phyloP scores from a whole-genome alignment of 2,329 filamentous ascomycete species.

The Colletotrichum eleusines region DNA sequence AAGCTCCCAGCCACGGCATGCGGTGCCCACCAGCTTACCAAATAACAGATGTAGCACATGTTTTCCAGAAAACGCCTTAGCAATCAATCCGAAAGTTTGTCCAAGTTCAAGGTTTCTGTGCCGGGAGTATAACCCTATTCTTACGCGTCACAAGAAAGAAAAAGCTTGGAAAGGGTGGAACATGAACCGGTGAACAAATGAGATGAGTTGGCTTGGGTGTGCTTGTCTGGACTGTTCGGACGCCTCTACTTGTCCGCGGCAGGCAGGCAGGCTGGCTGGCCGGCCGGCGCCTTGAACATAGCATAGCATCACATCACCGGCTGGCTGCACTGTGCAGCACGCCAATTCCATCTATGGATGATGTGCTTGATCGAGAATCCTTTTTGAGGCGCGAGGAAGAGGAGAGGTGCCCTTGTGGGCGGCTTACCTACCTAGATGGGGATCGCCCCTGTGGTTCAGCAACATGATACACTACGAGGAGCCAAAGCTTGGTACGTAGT shows the following conservation, averaged over 20 bases:
- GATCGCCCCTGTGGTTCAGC: slow-evolving; percentile 38
- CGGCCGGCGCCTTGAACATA: slow-evolving; percentile 11
- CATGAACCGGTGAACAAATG: slow-evolving; percentile 1
- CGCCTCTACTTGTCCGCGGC: slow-evolving; percentile 21
- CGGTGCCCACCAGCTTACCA: neutral
- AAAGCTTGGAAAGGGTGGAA: slow-evolving; percentile 24
- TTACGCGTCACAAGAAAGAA: slow-evolving; percentile 3
- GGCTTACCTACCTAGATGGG: slow-evolving; percentile 27
- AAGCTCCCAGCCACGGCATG: neutral
- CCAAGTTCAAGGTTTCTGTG: slow-evolving; percentile 13
- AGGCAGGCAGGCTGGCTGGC: slow-evolving; percentile 14
- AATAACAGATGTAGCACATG: neutral
- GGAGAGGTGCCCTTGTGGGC: slow-evolving; percentile 13
- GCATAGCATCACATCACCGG: slow-evolving; percentile 5
- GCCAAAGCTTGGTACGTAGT: slow-evolving; percentile 25
- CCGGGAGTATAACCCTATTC: slow-evolving; percentile 14
- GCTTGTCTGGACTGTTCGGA: slow-evolving; percentile 31
- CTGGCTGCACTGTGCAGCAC: slow-evolving; percentile 19
- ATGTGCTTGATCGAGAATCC: slow-evolving; percentile 14
- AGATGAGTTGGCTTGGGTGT: slow-evolving; percentile 27
- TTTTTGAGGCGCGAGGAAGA: slow-evolving; percentile 9
- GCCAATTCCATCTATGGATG: slow-evolving; percentile 10
- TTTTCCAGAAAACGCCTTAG: neutral
- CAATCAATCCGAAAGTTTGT: neutral
- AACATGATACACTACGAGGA: slow-evolving; percentile 28